Base-by-base conservation (phyloP, 495 filamentous ascomycete species). In the Penicillium daleae region DNA sequence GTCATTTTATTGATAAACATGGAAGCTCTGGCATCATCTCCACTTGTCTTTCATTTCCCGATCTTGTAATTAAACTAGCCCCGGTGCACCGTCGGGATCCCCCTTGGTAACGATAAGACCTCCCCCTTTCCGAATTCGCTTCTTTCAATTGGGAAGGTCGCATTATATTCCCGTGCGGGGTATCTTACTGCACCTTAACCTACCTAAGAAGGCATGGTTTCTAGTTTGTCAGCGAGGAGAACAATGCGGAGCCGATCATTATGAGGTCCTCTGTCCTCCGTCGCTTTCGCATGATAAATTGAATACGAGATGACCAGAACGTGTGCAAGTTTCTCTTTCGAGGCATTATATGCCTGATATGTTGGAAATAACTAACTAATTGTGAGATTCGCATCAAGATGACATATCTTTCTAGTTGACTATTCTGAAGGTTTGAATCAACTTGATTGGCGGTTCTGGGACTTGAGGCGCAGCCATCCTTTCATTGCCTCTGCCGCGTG, bases 71-170 rank as follows among this genome's bases (percentile, higher is more conserved):
- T 37, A 15, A 35, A 54, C 32, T 37, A 33, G 9, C 1, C 31
- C 31, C 29, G 51, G 51, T 33, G 4, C 7, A 54, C 51, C 51
- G 51, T 33, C 51, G 51, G 27, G 29, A 50, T 15, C 10, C 12
- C 22, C 44, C 31, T 24, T 39, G 51, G 37, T 37, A 15, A 21
- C 32, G 51, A 54, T 54, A 54, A 54, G 51, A 37, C 49, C 7
- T 22, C 10, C 21, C 51, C 51, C 21, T 33, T 13, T 54, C n/a
- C 10, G 27, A 33, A 35, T 15, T 35, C 51, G 29, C 29, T 37
- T 37, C 51, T 54, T 35, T 54, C 29, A 54, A 33, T 54, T 6
- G 51, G 51, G 51, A 54, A 54, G 51, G 51, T 54, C 22, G 51
- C 31, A 54, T 52, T 29, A 17, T 21, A 4, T n/a, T 22, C 5